Evolutionary conservation across 1,139 yeast species (phyloP), one percentile per base, ranked within the genome.

Genomic region (Debaryomyces psychrophilus): DNA sequence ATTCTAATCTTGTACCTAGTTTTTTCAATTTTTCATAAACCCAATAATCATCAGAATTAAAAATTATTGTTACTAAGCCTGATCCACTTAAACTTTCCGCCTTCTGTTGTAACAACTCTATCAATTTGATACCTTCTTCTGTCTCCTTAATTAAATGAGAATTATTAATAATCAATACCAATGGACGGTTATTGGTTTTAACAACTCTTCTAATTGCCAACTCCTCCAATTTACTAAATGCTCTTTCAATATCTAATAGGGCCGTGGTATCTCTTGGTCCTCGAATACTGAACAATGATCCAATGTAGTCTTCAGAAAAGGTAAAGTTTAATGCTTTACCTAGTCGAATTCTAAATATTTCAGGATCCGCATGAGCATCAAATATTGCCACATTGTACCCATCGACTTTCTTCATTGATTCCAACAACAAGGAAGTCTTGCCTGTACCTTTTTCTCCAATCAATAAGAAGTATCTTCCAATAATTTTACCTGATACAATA

Each of bases 401-500:
- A 38, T 77, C 69, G 1, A 82, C 81, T 53, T 82, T 78, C 50
- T 82, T 78, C 76, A 88, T 82, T 3, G 92, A 80, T 56, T 86
- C 90, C 54, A 84, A 64, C 25, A 87, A 70, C 65, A 87, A 73
- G 1, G 93, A 84, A 0, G 92, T 85, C 58, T 88, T 88, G 3
- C 96, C 96, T 0, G 95, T 87, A 1, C 96, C 96, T 60, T 88
- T 87, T 62, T 88, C 96, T 20, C 96, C 96, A 45, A 88, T 80
- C 14, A 88, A 62, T 45, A 88, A 67, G 59, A 82, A 86, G 61
- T 88, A 88, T 23, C 93, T 65, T 0, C 96, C 95, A 11, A 68
- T 67, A 2, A 80, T 68, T 14, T 76, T 66, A 1, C 96, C 96
- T 7, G 77, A 62, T 11, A 88, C 73, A 26, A 88, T 83, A 39